These are phyloP conservation scores for Balakata baccata DNA, from an alignment of 345 rosid genomes.

Conservation along the genomic window DNA sequence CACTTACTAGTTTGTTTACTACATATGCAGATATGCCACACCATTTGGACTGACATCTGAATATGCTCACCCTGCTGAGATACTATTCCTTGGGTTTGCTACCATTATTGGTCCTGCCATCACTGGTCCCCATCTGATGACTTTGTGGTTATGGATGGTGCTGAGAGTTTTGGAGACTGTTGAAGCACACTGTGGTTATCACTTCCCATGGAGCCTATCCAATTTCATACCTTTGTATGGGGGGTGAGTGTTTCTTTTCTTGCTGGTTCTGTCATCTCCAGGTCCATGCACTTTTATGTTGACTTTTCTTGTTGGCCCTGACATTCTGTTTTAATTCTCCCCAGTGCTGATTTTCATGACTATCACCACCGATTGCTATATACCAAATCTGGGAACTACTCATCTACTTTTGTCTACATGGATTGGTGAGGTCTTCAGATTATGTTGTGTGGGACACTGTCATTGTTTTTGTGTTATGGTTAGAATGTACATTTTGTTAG, in stretches of 20 bases:
- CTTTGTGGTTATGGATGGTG: conserved; percentile 93
- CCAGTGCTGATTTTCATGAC: conserved; percentile 97
- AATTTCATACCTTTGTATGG: conserved; percentile 91
- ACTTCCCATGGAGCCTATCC: conserved; percentile 97
- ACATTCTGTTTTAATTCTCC: conserved; percentile 15
- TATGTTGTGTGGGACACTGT: neutral
- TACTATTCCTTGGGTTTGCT: conserved; percentile 90
- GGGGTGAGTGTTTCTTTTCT: conserved; percentile 57
- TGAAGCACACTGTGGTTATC: conserved; percentile 98
- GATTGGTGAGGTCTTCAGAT: conserved; percentile 64
- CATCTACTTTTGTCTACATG: conserved; percentile 92
- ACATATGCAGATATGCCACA: conserved; percentile 73
- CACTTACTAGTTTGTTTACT: conserved; percentile 1
- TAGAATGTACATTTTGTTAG: conserved; percentile 1
- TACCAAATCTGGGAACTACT: conserved; percentile 95
- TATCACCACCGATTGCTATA: conserved; percentile 94
- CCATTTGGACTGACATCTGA: conserved; percentile 97
- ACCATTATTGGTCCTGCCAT: conserved; percentile 92
- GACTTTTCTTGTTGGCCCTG: conserved; percentile 11
- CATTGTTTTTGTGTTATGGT: neutral
- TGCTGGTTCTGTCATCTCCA: neutral
- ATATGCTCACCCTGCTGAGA: conserved; percentile 97
- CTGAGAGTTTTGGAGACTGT: conserved; percentile 93
- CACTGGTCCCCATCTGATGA: conserved; percentile 90
- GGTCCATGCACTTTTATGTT: neutral